A percentile compares a stretch with the other conserved stretches of the same genome.
These are phyloP conservation scores for Trichoderma erinaceum DNA, from an alignment of 495 filamentous ascomycete genomes.

Conservation along the genomic window DNA sequence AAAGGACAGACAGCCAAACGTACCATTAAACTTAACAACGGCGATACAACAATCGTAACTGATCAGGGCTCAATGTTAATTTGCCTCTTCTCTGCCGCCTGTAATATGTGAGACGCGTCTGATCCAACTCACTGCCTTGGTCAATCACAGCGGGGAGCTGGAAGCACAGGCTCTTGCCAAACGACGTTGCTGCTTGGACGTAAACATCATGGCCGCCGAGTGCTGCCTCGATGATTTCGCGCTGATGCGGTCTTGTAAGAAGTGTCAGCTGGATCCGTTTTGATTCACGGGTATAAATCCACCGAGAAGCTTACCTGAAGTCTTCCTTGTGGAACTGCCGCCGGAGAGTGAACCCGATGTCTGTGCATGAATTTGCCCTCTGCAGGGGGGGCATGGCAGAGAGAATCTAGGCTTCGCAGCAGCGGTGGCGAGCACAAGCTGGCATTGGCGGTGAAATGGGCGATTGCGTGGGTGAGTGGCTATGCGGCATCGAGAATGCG, in stretches of 20 bases:
- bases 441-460: neutral
- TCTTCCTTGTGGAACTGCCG: constrained; percentile 70
- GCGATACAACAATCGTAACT: constrained; percentile 90
- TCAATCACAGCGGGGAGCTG: constrained; percentile 86
- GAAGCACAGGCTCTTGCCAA: constrained; percentile 92
- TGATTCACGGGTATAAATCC: neutral
- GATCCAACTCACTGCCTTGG: constrained; percentile 59
- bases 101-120: neutral
- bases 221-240: constrained; percentile 77
- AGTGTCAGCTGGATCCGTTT: no score
- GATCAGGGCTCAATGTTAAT: neutral
- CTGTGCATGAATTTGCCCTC: constrained; percentile 46
- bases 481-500: neutral
- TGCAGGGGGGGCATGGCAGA: constrained; percentile 33
- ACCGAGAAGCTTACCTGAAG: constrained; percentile 52
- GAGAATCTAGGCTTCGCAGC: neutral
- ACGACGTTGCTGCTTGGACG: constrained; percentile 91
- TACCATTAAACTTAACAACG: constrained; percentile 87
- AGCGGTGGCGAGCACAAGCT: neutral
- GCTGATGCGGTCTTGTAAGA: constrained; percentile 62
- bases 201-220: constrained; percentile 87
- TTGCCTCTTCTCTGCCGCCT: neutral
- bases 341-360: constrained; percentile 80
- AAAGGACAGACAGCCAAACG: constrained; percentile 17
- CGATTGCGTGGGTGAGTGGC: neutral